Percentiles rank a stretch among this genome's conserved stretches.
phyloP scores from a whole-genome alignment of 2,329 filamentous ascomycete genomes.

The Cladophialophora psammophila region DNA sequence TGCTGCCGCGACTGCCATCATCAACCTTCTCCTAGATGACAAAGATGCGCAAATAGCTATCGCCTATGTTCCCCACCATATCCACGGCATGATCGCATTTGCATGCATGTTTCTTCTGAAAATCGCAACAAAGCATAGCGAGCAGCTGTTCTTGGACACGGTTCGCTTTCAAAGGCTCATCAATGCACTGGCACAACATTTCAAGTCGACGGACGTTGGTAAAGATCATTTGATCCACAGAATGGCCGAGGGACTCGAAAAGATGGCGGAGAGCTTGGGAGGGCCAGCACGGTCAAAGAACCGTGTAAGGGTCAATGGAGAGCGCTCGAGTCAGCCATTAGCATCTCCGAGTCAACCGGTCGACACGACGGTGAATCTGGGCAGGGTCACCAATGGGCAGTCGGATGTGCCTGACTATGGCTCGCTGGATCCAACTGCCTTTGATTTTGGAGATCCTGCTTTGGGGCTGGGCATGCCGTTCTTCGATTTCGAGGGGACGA shows the following conservation, averaged over 20 bases:
- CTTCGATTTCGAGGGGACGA: slow-evolving; percentile 43
- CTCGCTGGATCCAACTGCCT: slow-evolving; percentile 34
- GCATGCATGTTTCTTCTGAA: slow-evolving; percentile 56
- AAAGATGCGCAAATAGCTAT: slow-evolving; percentile 53
- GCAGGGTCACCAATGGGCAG: slow-evolving; percentile 24
- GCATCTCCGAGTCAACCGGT: slow-evolving; percentile 29
- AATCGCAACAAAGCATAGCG: slow-evolving; percentile 51
- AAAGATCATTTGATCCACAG: slow-evolving; percentile 46
- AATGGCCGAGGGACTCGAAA: slow-evolving; percentile 45
- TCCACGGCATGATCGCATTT: slow-evolving; percentile 58
- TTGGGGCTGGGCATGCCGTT: slow-evolving; percentile 42
- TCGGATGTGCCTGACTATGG: slow-evolving; percentile 33
- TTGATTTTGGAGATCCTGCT: slow-evolving; percentile 41
- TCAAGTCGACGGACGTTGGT: slow-evolving; percentile 42
- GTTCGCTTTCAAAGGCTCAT: slow-evolving; percentile 41
- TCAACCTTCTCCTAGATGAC: slow-evolving; percentile 53
- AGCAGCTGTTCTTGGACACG: slow-evolving; percentile 46
- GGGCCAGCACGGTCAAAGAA: slow-evolving; percentile 32
- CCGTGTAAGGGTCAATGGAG: slow-evolving; percentile 31
- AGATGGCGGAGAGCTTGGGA: slow-evolving; percentile 43
- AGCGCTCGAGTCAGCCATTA: slow-evolving; percentile 21
- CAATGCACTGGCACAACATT: slow-evolving; percentile 42
- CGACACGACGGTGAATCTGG: slow-evolving; percentile 16
- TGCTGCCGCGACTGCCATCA: slow-evolving; percentile 52
- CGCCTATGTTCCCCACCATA: slow-evolving; percentile 54